Percentiles rank a stretch among this genome's conserved stretches.
These are phyloP conservation scores for Microascus cirrosus DNA, from an alignment of 2,329 filamentous ascomycete genomes.

Conservation along the genomic window DNA sequence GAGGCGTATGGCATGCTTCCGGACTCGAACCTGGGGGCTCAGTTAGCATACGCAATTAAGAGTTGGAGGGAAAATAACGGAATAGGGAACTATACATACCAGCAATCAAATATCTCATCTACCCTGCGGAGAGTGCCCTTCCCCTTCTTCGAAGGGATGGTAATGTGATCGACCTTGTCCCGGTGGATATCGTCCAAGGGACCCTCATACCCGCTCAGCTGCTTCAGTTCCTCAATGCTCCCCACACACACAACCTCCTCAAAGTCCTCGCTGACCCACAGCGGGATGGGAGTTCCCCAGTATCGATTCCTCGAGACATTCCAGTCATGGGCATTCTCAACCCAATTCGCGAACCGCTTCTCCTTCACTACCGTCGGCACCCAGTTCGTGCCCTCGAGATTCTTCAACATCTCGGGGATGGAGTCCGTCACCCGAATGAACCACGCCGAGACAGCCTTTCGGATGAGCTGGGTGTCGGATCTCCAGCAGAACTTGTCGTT, in stretches of 20 bases:
- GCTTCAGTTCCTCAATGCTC: slow-evolving; percentile 12
- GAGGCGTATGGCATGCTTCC: slow-evolving; percentile 16
- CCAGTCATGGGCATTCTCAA: slow-evolving; percentile 13
- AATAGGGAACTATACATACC: slow-evolving; percentile 9
- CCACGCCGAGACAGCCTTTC: slow-evolving; percentile 15
- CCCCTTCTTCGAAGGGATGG: slow-evolving; percentile 13
- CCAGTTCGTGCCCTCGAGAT: slow-evolving; percentile 14
- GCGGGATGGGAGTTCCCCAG: slow-evolving; percentile 14
- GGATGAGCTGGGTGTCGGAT: slow-evolving; percentile 16
- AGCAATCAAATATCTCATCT: slow-evolving; percentile 16
- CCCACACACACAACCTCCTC: slow-evolving; percentile 14
- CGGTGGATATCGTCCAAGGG: slow-evolving; percentile 12
- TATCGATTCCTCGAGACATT: slow-evolving; percentile 14
- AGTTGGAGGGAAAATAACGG: neutral
- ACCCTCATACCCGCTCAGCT: slow-evolving; percentile 13
- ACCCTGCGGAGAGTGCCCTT: slow-evolving; percentile 13
- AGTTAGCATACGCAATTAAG: neutral
- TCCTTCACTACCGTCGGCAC: slow-evolving; percentile 14
- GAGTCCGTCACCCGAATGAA: slow-evolving; percentile 14
- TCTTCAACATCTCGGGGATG: slow-evolving; percentile 12
- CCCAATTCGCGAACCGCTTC: slow-evolving; percentile 15
- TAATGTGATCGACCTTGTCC: slow-evolving; percentile 15
- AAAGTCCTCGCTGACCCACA: slow-evolving; percentile 16
- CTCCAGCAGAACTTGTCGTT: slow-evolving; percentile 15
- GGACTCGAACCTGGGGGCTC: slow-evolving; percentile 12